phyloP scores from a whole-genome alignment of 2,329 filamentous ascomycete genomes.

The Rhynchosporium secalis region DNA sequence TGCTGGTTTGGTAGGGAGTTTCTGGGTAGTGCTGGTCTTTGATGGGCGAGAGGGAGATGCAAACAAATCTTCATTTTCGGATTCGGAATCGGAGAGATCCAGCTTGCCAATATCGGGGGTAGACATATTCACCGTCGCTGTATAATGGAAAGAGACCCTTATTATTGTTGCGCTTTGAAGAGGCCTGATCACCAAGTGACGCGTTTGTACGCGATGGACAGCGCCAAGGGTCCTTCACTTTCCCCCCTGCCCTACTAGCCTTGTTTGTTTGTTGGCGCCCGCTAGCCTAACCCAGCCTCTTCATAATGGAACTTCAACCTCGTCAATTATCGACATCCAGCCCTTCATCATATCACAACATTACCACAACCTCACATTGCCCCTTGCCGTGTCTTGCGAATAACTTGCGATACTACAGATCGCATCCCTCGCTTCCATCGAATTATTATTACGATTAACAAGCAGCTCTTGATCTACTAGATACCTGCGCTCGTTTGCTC shows the following conservation, averaged over 20 bases:
- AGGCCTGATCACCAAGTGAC: slow-evolving; percentile 22
- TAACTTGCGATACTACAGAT: slow-evolving; percentile 9
- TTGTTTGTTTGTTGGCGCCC: slow-evolving; percentile 12
- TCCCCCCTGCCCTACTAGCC: slow-evolving; percentile 3
- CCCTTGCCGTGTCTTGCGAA: not conserved
- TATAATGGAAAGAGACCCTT: slow-evolving; percentile 2
- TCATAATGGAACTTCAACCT: slow-evolving; percentile 24
- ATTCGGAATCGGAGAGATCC: slow-evolving; percentile 55
- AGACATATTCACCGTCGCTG: slow-evolving; percentile 32
- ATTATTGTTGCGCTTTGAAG: slow-evolving; percentile 5
- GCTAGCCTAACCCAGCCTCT: not conserved
- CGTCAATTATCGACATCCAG: slow-evolving; percentile 13
- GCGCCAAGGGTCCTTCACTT: not conserved
- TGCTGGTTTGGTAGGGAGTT: slow-evolving; percentile 23
- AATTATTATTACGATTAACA: slow-evolving; percentile 9
- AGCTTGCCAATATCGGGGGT: slow-evolving; percentile 53
- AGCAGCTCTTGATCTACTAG: not conserved
- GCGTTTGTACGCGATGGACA: slow-evolving; percentile 26
- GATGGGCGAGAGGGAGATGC: slow-evolving; percentile 52
- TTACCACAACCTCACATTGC: slow-evolving; percentile 3
- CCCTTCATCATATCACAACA: not conserved
- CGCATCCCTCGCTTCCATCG: slow-evolving; percentile 7
- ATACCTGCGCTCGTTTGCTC: slow-evolving; percentile 7
- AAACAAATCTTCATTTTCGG: slow-evolving; percentile 57
- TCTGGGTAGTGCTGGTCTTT: slow-evolving; percentile 28